phyloP scores from a whole-genome alignment of 2,329 filamentous ascomycete species.

The Pseudocercospora musae region DNA sequence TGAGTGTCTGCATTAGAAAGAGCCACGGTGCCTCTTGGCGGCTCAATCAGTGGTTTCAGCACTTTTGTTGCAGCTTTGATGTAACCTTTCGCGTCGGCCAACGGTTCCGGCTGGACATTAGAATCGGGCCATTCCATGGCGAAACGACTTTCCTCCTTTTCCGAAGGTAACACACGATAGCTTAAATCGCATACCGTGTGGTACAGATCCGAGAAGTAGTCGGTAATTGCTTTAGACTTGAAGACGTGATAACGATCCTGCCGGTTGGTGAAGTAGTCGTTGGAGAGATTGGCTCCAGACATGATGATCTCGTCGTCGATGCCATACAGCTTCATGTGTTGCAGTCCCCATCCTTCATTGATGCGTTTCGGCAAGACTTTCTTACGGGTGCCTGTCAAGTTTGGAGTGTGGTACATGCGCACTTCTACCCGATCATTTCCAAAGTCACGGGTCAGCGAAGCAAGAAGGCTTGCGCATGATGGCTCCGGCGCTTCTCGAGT shows the following conservation, averaged over 20 bases:
- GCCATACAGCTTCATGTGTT: constrained; percentile 99
- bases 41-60: constrained; percentile 64
- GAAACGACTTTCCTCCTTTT: constrained; percentile 48
- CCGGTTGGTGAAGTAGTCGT: constrained; percentile 93
- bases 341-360: constrained; percentile 96
- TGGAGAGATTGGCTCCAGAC: constrained; percentile 89
- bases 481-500: constrained; percentile 84
- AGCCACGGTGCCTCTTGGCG: constrained; percentile 19
- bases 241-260: constrained; percentile 95
- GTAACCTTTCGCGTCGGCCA: constrained; percentile 67
- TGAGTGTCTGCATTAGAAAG: constrained; percentile 57
- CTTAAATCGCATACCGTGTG: constrained; percentile 73
- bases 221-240: constrained; percentile 70
- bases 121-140: constrained; percentile 67
- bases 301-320: constrained; percentile 94
- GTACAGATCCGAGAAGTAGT: constrained; percentile 79
- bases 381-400: constrained; percentile 83
- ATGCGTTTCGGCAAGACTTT: constrained; percentile 80
- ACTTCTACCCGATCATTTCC: constrained; percentile 81
- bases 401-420: constrained; percentile 97
- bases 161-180: constrained; percentile 68
- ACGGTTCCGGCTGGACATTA: constrained; percentile 72
- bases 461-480: constrained; percentile 84
- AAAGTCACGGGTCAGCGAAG: constrained; percentile 79
- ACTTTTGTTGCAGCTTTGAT: constrained; percentile 64